A percentile compares a stretch with the other conserved stretches of the same genome.
Conservation (phyloP, 495 filamentous ascomycete genomes). For the Podospora bellae-mahoneyi region DNA sequence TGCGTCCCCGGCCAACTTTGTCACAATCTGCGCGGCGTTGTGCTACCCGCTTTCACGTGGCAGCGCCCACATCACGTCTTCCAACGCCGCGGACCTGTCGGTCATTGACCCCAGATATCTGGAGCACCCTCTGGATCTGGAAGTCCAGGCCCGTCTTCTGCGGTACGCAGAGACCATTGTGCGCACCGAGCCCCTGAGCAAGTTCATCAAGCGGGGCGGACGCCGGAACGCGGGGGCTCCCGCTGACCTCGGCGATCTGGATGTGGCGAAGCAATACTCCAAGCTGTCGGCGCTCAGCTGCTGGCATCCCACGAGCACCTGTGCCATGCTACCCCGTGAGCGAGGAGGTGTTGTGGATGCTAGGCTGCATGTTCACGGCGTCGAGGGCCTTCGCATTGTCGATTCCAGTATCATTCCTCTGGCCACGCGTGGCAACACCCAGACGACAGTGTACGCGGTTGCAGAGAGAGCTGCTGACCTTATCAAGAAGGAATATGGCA, state of each 20-base stretch:
- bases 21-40: background rate
- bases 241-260: background rate
- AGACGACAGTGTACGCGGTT: conserved; percentile 3
- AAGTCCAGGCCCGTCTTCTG: conserved; percentile 10
- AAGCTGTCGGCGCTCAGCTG: conserved; percentile 7
- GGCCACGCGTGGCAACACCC: conserved; percentile 5
- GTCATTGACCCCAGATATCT: conserved; percentile 9
- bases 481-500: background rate
- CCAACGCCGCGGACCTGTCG: background rate
- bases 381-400: conserved; percentile 8
- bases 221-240: conserved; percentile 3
- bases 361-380: conserved; percentile 1
- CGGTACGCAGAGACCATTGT: conserved; percentile 7
- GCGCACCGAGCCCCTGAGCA: conserved; percentile 5
- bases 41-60: conserved; percentile 4
- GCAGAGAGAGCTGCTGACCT: conserved; percentile 2
- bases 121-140: conserved; percentile 9
- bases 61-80: conserved; percentile 3
- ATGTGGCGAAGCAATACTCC: conserved; percentile 3
- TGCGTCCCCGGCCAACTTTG: background rate
- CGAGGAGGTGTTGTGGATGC: conserved; percentile 8
- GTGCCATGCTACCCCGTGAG: conserved; percentile 9
- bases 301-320: conserved; percentile 14
- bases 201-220: background rate
- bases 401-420: conserved; percentile 13